Base-by-base conservation (phyloP, 768 basidiomycete species). In the Pleurotus salmoneostramineus region DNA sequence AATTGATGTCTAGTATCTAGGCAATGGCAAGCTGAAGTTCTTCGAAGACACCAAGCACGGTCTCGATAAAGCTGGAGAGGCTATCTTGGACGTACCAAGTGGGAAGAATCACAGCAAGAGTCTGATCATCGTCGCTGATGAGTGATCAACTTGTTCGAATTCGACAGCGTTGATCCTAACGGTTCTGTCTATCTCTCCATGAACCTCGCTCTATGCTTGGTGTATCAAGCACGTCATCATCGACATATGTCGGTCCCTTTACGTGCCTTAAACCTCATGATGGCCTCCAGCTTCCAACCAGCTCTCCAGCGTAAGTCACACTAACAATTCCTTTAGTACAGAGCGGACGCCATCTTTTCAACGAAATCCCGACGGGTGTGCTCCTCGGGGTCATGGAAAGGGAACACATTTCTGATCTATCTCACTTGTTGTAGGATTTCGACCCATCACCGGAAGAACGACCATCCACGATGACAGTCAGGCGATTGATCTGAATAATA, bases 401-500 rank as follows among this genome's bases (percentile, higher is more conserved):
- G 8, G 10, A 42, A 17, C 15, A 11, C 6, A 6, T 2, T 11
- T 15, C 44, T 45, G 6, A 17, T 14, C 15, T 6, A 6, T 45
- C 11, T n/a, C 44, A 2, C n/a, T 2, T 17, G 17, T 45, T 45
- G 2, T 17, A 45, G 44, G n/a, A 11, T 2, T n/a, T 17, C 44
- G n/a, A n/a, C n/a, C 44, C 12, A 15, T 64, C 60, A 75, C 70
- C 0, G 76, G 75, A 10, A 71, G 75, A 59, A 76, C 77, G 5
- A 72, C 72, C 0, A 60, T 72, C 8, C 71, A 74, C 54, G 78
- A 81, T 60, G 65, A 58, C 0, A 73, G 63, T 14, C 64, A 72
- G 54, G 72, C 66, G 1, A 81, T 83, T 59, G 80, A 83, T 61
- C 58, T 77, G 6, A 77, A 78, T 1, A 71, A 56, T 37, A n/a